These are phyloP conservation scores for Clitopilus hobsonii DNA, from an alignment of 768 basidiomycete genomes.

Conservation along the genomic window DNA sequence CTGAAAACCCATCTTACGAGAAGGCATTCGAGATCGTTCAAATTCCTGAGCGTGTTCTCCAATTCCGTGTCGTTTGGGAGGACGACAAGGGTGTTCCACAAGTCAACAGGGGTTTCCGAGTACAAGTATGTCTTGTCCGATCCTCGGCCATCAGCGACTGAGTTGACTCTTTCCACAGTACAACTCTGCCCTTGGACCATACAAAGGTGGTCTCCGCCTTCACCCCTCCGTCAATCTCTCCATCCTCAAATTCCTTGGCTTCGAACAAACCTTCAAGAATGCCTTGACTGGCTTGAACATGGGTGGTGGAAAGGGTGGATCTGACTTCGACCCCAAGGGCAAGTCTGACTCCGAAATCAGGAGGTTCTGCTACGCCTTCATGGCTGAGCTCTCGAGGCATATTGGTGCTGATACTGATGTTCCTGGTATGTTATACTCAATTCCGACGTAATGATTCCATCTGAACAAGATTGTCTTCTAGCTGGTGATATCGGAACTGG, in stretches of 20 bases:
- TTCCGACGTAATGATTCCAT: neutral
- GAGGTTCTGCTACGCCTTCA: conserved; percentile 68
- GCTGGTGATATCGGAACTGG: conserved; percentile 74
- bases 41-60: conserved; percentile 49
- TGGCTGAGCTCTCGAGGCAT: conserved; percentile 69
- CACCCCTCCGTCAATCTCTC: conserved; percentile 78
- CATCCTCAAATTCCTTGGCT: conserved; percentile 81
- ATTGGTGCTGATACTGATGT: conserved; percentile 75
- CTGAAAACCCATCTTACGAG: conserved; percentile 61
- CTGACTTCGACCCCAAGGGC: conserved; percentile 81
- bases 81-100: conserved; percentile 60
- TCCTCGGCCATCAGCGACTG: neutral
- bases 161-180: conserved; percentile 33
- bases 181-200: conserved; percentile 75
- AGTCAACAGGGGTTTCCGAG: conserved; percentile 72
- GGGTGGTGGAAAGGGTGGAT: conserved; percentile 79
- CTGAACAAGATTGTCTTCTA: conserved; percentile 7
- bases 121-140: conserved; percentile 44
- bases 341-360: conserved; percentile 72
- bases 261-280: conserved; percentile 81
- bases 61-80: conserved; percentile 79
- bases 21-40: conserved; percentile 63
- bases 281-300: conserved; percentile 72
- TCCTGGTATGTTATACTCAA: conserved; percentile 33
- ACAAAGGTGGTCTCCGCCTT: conserved; percentile 75